Conservation (phyloP, 805 yeast species). For the Metschnikowia matae region DNA sequence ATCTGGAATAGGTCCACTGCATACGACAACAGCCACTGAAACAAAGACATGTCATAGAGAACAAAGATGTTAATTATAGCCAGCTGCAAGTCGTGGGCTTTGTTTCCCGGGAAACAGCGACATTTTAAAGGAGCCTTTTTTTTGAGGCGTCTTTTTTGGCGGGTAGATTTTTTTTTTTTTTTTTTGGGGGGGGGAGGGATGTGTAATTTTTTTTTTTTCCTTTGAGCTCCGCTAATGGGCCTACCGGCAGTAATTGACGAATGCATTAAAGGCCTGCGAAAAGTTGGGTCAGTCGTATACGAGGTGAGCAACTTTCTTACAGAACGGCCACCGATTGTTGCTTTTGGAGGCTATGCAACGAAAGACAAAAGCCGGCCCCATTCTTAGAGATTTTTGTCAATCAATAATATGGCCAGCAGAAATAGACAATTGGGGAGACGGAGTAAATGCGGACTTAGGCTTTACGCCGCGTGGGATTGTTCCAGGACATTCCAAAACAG, state of each 20-base stretch:
- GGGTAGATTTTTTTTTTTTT: too few species aligned
- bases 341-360: too few species aligned
- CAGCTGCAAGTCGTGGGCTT: too few species aligned
- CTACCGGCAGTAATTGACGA: not conserved
- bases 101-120: too few species aligned
- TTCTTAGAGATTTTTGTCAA: too few species aligned
- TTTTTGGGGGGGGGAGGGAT: too few species aligned
- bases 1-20: not conserved
- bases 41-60: not conserved
- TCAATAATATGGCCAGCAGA: not conserved
- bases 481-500: conserved; percentile 5
- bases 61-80: not conserved
- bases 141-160: too few species aligned
- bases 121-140: too few species aligned
- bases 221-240: not conserved
- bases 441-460: conserved; percentile 1
- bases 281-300: not conserved
- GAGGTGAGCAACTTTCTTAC: not conserved
- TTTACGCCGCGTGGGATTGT: conserved; percentile 1
- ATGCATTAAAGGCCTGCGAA: not conserved
- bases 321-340: not conserved
- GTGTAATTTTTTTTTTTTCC: too few species aligned
- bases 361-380: too few species aligned
- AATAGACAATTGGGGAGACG: not conserved
- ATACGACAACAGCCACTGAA: not conserved